Conservation (phyloP, 1,139 yeast species). For the Candida dubliniensis region DNA sequence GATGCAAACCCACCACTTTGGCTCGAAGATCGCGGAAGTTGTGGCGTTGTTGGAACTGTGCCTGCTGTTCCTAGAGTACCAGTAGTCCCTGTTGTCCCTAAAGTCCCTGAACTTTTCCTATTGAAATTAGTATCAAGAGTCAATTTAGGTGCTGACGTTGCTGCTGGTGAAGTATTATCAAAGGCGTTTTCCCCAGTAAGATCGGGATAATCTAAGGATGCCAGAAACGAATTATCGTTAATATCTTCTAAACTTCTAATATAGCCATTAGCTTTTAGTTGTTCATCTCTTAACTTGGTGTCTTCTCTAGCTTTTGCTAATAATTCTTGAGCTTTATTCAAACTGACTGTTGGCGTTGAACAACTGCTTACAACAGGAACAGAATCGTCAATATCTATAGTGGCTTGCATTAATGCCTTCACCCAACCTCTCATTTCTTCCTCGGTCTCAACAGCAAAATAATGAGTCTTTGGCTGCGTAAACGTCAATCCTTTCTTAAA, state of each 20-base stretch:
- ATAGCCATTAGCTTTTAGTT: conserved; percentile 40
- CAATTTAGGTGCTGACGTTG: conserved; percentile 30
- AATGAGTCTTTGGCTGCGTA: conserved; percentile 94
- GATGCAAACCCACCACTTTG: conserved; percentile 58
- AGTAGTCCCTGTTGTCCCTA: not conserved
- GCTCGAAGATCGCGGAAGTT: conserved; percentile 20
- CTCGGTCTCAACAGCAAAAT: conserved; percentile 87
- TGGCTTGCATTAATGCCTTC: conserved; percentile 91
- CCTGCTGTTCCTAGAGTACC: not conserved
- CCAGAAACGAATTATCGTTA: conserved; percentile 14
- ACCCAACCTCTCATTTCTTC: conserved; percentile 96
- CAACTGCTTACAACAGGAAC: conserved; percentile 95
- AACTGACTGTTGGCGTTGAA: conserved; percentile 88
- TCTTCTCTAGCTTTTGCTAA: conserved; percentile 79
- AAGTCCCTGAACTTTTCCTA: conserved; percentile 1
- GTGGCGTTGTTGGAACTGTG: conserved; percentile 32
- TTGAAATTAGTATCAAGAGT: conserved; percentile 30
- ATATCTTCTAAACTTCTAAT: conserved; percentile 30
- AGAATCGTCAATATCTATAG: conserved; percentile 91
- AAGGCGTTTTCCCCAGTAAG: conserved; percentile 22
- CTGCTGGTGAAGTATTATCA: conserved; percentile 30
- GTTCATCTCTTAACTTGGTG: conserved; percentile 62
- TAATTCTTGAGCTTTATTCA: conserved; percentile 83
- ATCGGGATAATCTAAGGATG: conserved; percentile 21
- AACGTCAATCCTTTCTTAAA: conserved; percentile 91